A percentile compares a stretch with the other conserved stretches of the same genome.
Evolutionary conservation across 1,139 yeast species (phyloP).

Genomic region (Geotrichum candidum): DNA sequence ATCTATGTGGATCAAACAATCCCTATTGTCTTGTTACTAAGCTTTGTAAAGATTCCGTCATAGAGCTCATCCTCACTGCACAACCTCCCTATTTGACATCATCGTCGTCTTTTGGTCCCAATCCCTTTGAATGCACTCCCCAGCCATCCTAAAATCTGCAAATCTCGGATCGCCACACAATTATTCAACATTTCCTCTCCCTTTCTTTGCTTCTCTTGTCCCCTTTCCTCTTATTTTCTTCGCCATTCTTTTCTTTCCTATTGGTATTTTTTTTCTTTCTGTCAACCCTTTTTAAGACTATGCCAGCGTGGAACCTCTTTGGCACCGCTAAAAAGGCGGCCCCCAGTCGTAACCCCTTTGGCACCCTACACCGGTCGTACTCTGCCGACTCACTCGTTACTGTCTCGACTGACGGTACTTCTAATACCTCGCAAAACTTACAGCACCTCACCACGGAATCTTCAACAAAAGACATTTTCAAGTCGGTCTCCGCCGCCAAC

Average conservation of each 20-base stretch:
- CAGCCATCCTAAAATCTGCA: neutral
- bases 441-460: conserved; percentile 19
- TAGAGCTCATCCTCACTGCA: too few relatives aligned
- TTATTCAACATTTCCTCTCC: neutral
- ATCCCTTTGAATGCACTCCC: neutral
- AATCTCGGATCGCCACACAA: neutral
- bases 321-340: conserved; percentile 9
- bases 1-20: too few relatives aligned
- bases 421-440: conserved; percentile 6
- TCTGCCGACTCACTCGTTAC: conserved; percentile 15
- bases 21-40: too few relatives aligned
- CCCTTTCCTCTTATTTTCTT: neutral
- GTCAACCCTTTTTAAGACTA: neutral
- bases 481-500: conserved; percentile 19
- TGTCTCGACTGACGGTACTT: conserved; percentile 5
- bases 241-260: neutral
- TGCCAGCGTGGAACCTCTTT: conserved; percentile 16
- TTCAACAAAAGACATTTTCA: conserved; percentile 17
- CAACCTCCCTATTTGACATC: too few relatives aligned
- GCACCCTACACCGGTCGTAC: conserved; percentile 4
- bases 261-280: neutral
- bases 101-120: neutral
- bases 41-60: too few relatives aligned
- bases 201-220: neutral
- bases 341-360: neutral